phyloP scores from a whole-genome alignment of 495 filamentous ascomycete genomes.

The Talaromyces thailandensis region DNA sequence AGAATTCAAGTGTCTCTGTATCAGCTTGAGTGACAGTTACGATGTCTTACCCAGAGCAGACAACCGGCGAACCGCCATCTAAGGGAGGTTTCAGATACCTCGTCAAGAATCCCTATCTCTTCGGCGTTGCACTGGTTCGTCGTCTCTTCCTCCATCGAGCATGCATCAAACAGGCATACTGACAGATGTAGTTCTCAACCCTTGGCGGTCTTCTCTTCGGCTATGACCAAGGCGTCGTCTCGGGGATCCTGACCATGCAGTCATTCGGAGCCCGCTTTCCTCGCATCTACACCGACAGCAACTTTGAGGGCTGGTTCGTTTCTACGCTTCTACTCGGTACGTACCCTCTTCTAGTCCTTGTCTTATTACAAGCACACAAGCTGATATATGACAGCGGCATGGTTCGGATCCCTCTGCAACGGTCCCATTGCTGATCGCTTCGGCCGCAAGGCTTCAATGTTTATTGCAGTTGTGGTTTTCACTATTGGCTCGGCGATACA shows the following conservation, averaged over 20 bases:
- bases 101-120: slow-evolving; percentile 29
- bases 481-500: slow-evolving; percentile 71
- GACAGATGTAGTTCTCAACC: slow-evolving; percentile 28
- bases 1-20: background rate
- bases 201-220: slow-evolving; percentile 53
- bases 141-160: background rate
- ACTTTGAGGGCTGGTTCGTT: slow-evolving; percentile 69
- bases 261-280: slow-evolving; percentile 48
- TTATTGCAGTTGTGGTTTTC: slow-evolving; percentile 65
- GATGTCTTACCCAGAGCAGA: slow-evolving; percentile 15
- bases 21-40: background rate
- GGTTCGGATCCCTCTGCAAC: slow-evolving; percentile 67
- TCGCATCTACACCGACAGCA: slow-evolving; percentile 49
- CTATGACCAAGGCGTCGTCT: slow-evolving; percentile 31
- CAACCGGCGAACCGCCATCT: background rate
- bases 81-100: slow-evolving; percentile 25
- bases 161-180: background rate
- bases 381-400: slow-evolving; percentile 49
- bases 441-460: slow-evolving; percentile 65
- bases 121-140: slow-evolving; percentile 32
- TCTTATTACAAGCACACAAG: slow-evolving; percentile 34
- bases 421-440: slow-evolving; percentile 68
- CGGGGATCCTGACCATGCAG: slow-evolving; percentile 35
- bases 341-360: background rate
- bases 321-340: slow-evolving; percentile 69